Conservation (phyloP, 352 stramenopile species). For the Globisporangium recalcitrans region DNA sequence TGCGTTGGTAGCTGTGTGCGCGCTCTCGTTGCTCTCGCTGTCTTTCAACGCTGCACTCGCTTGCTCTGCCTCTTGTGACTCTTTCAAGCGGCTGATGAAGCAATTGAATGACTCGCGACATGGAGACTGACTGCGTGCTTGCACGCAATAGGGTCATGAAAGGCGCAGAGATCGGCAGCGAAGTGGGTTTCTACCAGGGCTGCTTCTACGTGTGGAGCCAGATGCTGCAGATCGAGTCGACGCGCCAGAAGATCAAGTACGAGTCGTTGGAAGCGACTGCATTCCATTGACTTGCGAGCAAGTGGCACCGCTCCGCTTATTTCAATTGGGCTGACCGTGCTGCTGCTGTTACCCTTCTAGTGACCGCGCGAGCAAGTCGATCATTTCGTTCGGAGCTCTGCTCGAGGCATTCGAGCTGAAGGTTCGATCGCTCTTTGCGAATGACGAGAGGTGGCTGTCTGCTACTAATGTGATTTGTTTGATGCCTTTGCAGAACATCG, state of each 20-base stretch:
- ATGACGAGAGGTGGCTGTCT: background rate
- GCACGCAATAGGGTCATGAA: slow-evolving; percentile 46
- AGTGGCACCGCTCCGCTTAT: background rate
- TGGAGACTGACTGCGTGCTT: slow-evolving; percentile 7
- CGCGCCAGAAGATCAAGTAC: slow-evolving; percentile 41
- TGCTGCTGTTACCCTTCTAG: slow-evolving; percentile 20
- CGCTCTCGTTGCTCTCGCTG: background rate
- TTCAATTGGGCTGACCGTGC: background rate
- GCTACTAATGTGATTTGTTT: background rate
- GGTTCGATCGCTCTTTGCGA: slow-evolving; percentile 23
- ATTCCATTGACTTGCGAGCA: background rate
- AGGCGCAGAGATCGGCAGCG: slow-evolving; percentile 74
- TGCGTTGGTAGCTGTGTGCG: slow-evolving; percentile 19
- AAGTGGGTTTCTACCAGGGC: slow-evolving; percentile 79
- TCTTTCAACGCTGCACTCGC: background rate
- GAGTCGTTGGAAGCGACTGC: slow-evolving; percentile 8
- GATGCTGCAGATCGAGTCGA: slow-evolving; percentile 40
- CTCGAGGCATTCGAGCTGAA: slow-evolving; percentile 60
- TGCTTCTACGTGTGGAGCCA: slow-evolving; percentile 65
- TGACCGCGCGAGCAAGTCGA: slow-evolving; percentile 50
- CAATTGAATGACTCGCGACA: background rate
- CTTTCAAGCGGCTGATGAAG: background rate
- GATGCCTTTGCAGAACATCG: slow-evolving; percentile 43
- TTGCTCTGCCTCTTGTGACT: background rate
- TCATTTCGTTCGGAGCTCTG: slow-evolving; percentile 46